Percentiles rank a stretch among this genome's conserved stretches.
Evolutionary conservation across 495 filamentous ascomycete genomes (phyloP).

Genomic region (Corynascus novoguineensis): DNA sequence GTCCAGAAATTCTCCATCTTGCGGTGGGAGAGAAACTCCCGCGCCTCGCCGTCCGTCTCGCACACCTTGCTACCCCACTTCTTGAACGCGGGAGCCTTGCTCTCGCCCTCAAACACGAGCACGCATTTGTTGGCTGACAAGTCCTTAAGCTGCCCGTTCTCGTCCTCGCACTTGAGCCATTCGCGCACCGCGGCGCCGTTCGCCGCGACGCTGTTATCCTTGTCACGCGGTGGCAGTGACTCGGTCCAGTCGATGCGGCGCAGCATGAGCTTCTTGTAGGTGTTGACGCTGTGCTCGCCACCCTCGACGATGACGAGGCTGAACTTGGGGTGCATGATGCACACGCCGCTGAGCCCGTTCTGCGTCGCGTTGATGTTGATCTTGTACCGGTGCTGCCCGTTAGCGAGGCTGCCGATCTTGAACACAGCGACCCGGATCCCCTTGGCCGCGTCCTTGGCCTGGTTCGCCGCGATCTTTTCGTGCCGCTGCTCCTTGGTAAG

Average conservation of each 20-base stretch:
- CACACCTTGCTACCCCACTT: conserved; percentile 81
- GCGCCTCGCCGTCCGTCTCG: conserved; percentile 82
- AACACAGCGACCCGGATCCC: conserved; percentile 81
- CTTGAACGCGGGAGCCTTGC: conserved; percentile 69
- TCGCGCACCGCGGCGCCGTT: conserved; percentile 45
- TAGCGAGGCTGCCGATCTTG: conserved; percentile 79
- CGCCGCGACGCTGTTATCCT: conserved; percentile 31
- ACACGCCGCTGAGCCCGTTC: conserved; percentile 74
- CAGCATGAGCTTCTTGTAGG: conserved; percentile 82
- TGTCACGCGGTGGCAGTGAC: conserved; percentile 63
- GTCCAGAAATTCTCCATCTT: conserved; percentile 98
- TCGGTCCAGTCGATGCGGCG: conserved; percentile 94
- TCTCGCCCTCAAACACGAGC: conserved; percentile 82
- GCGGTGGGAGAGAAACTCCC: conserved; percentile 66
- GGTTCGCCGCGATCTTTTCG: conserved; percentile 77
- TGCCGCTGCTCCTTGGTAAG: conserved; percentile 83
- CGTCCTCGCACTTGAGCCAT: conserved; percentile 75
- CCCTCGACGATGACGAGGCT: conserved; percentile 89
- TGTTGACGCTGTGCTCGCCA: conserved; percentile 68
- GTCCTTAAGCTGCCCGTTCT: conserved; percentile 73
- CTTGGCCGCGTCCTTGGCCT: conserved; percentile 80
- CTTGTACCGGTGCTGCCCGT: conserved; percentile 88
- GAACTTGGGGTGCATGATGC: conserved; percentile 81
- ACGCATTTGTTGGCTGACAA: conserved; percentile 71
- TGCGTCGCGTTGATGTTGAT: conserved; percentile 89